A percentile compares a stretch with the other conserved stretches of the same genome.
Evolutionary conservation across 805 yeast species (phyloP).

Genomic region (Yamadazyma scolyti): DNA sequence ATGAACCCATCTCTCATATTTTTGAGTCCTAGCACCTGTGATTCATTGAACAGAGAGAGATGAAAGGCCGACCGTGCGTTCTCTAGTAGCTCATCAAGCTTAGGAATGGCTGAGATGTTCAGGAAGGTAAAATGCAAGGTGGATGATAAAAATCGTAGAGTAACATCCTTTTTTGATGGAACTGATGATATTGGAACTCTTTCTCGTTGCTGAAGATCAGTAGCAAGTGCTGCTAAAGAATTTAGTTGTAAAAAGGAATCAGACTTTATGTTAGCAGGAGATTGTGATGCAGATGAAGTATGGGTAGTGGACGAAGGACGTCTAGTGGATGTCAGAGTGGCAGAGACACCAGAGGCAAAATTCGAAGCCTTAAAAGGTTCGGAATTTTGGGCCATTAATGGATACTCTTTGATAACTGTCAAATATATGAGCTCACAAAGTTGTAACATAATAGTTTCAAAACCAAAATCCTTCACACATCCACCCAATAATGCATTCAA

Average conservation of each 20-base stretch:
- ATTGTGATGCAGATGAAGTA: neutral
- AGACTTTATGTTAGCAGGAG: conserved; percentile 2
- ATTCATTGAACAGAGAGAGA: conserved; percentile 12
- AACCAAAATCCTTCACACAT: conserved; percentile 76
- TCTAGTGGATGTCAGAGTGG: no score
- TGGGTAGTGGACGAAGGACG: no score
- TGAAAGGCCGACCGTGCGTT: conserved; percentile 74
- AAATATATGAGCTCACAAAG: conserved; percentile 67
- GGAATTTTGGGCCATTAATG: conserved; percentile 48
- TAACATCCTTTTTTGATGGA: conserved; percentile 29
- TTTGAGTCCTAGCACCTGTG: conserved; percentile 22
- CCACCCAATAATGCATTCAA: conserved; percentile 63
- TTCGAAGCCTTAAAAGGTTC: conserved; percentile 28
- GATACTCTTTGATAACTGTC: conserved; percentile 58
- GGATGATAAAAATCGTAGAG: conserved; percentile 50
- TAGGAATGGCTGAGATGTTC: conserved; percentile 73
- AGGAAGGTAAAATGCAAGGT: conserved; percentile 63
- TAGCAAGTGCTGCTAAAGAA: conserved; percentile 35
- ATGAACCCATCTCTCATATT: conserved; percentile 20
- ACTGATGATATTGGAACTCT: conserved; percentile 27
- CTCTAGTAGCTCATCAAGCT: conserved; percentile 69
- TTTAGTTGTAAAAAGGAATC: conserved; percentile 15
- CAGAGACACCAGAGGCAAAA: no score
- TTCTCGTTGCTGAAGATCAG: conserved; percentile 11
- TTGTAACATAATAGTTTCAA: conserved; percentile 62